phyloP scores from a whole-genome alignment of 1,139 yeast genomes.

The Saccharomyces pastorianus region DNA sequence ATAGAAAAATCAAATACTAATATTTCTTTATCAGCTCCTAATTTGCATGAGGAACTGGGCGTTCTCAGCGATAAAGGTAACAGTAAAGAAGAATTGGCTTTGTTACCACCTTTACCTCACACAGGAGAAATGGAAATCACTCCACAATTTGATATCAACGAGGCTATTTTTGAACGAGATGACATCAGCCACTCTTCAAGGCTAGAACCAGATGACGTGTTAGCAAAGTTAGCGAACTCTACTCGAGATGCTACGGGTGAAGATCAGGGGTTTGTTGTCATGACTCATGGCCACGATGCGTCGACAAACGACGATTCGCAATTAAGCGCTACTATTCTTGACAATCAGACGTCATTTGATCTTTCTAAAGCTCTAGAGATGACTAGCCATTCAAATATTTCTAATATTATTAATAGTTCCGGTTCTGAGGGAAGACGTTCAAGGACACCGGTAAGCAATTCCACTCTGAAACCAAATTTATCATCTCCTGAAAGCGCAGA shows the following conservation, averaged over 20 bases:
- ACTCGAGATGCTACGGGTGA: neutral
- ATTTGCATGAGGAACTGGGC: neutral
- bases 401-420: neutral
- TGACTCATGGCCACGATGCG: neutral
- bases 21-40: neutral
- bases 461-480: neutral
- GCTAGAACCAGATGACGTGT: neutral
- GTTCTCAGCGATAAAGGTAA: neutral
- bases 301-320: constrained; percentile 1
- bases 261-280: neutral
- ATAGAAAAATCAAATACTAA: neutral
- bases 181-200: neutral
- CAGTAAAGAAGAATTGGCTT: constrained; percentile 18
- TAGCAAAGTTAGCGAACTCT: neutral
- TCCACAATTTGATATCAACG: constrained; percentile 2
- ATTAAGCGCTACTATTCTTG: constrained; percentile 2
- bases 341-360: constrained; percentile 23
- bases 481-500: neutral
- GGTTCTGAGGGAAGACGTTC: neutral
- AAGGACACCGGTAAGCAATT: neutral
- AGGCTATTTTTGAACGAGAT: constrained; percentile 3
- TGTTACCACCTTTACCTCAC: constrained; percentile 29
- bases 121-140: constrained; percentile 8
- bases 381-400: constrained; percentile 8
- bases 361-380: constrained; percentile 30